These are phyloP conservation scores for Acmispon strigosus DNA, from an alignment of 306 rosid species.

Conservation along the genomic window DNA sequence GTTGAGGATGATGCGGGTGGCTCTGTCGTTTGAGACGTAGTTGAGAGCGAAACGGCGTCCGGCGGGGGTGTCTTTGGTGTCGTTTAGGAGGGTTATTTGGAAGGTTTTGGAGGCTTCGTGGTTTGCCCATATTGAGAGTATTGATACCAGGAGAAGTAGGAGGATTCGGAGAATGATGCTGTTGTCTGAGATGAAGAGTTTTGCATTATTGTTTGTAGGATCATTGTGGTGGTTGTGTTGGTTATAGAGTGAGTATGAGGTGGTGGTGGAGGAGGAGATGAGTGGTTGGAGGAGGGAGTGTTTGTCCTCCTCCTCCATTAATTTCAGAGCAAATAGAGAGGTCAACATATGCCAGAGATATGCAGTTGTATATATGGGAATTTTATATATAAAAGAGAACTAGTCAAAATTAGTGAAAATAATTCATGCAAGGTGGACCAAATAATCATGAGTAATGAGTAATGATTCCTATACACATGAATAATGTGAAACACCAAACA, in stretches of 20 bases:
- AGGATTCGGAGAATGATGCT: conserved; percentile 30
- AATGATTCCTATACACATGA: too few species aligned
- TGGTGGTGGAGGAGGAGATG: neutral
- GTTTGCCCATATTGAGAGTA: conserved; percentile 55
- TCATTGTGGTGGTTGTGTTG: neutral
- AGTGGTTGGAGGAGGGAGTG: conserved; percentile 25
- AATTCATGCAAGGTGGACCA: too few species aligned
- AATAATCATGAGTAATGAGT: too few species aligned
- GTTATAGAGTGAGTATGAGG: neutral
- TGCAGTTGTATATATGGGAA: neutral
- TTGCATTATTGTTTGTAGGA: neutral
- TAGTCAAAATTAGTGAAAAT: too few species aligned
- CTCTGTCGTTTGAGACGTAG: conserved; percentile 60
- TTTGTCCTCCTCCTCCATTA: conserved; percentile 16
- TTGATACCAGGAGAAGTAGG: conserved; percentile 21
- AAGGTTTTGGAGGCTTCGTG: conserved; percentile 64
- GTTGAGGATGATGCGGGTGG: conserved; percentile 44
- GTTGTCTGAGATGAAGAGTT: neutral
- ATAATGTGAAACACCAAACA: too few species aligned
- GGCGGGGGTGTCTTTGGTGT: conserved; percentile 23
- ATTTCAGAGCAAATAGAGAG: neutral
- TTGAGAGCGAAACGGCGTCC: conserved; percentile 43
- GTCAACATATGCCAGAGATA: neutral
- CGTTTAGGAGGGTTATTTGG: conserved; percentile 38
- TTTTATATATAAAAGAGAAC: too few species aligned